These are phyloP conservation scores for Nigrospora oryzae DNA, from an alignment of 2,329 filamentous ascomycete genomes.

Conservation along the genomic window DNA sequence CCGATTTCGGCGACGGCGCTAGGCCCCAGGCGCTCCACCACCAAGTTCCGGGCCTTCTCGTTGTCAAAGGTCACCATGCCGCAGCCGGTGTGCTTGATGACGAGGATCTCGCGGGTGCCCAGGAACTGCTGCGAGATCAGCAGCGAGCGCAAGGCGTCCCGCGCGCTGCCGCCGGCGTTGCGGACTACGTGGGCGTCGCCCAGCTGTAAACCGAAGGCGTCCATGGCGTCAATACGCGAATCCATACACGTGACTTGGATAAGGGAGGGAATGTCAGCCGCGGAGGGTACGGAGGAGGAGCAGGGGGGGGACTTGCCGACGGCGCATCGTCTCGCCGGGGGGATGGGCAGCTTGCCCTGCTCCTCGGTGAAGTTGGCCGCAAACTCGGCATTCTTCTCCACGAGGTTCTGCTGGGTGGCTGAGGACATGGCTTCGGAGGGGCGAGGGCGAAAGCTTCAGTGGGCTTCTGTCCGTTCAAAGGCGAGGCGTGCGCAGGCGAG, in stretches of 20 bases:
- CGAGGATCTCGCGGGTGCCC: slow-evolving; percentile 64
- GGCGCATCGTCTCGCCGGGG: slow-evolving; percentile 61
- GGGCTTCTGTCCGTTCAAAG: too few species aligned
- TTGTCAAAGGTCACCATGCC: slow-evolving; percentile 66
- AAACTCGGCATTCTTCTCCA: slow-evolving; percentile 49
- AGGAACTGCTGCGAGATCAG: slow-evolving; percentile 74
- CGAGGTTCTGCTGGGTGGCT: slow-evolving; percentile 43
- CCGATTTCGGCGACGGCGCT: slow-evolving; percentile 36
- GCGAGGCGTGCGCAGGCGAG: too few species aligned
- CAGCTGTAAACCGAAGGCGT: slow-evolving; percentile 60
- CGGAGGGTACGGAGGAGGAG: slow-evolving; percentile 7
- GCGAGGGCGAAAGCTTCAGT: too few species aligned
- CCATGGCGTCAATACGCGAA: slow-evolving; percentile 59
- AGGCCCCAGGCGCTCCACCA: slow-evolving; percentile 50
- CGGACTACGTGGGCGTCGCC: slow-evolving; percentile 75
- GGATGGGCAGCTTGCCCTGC: slow-evolving; percentile 56
- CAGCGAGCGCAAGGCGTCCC: slow-evolving; percentile 65
- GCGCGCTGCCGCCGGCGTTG: slow-evolving; percentile 60
- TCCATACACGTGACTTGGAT: slow-evolving; percentile 70
- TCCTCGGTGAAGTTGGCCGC: slow-evolving; percentile 43
- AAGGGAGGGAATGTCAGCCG: slow-evolving; percentile 5
- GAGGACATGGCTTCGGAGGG: slow-evolving; percentile 14
- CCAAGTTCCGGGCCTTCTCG: slow-evolving; percentile 41
- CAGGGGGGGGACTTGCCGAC: slow-evolving; percentile 37
- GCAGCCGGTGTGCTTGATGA: slow-evolving; percentile 68